A percentile compares a stretch with the other conserved stretches of the same genome.
Conservation (phyloP, 129 eudicot genomes). For the Apium graveolens region DNA sequence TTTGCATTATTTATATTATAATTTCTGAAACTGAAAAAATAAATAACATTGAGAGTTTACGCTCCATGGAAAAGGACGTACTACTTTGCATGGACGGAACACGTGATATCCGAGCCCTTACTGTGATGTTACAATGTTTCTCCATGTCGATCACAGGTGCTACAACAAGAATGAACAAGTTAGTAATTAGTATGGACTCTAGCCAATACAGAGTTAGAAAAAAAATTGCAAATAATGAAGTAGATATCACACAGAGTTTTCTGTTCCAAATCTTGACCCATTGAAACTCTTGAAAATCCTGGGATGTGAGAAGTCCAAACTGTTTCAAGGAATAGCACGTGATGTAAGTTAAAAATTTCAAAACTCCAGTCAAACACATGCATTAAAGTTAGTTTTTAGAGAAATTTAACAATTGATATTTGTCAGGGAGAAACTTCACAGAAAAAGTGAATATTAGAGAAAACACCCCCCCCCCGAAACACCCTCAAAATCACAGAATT, state of each 20-base stretch:
- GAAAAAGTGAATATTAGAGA: background rate
- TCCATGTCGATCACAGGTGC: conserved; percentile 84
- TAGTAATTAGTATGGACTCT: conserved; percentile 9
- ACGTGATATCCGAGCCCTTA: conserved; percentile 76
- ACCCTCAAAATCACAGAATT: too few relatives aligned
- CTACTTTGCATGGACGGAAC: conserved; percentile 51
- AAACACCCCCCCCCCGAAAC: too few relatives aligned
- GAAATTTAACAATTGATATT: background rate
- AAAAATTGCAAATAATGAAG: background rate
- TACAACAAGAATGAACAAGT: conserved; percentile 35
- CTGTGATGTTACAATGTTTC: conserved; percentile 82
- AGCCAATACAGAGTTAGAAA: background rate
- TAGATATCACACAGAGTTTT: conserved; percentile 48
- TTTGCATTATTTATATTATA: background rate
- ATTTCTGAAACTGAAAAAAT: background rate
- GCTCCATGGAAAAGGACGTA: conserved; percentile 19
- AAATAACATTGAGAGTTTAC: background rate
- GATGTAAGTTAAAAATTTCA: conserved; percentile 12
- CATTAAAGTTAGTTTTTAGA: background rate
- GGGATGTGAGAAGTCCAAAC: conserved; percentile 93
- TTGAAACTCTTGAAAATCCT: conserved; percentile 85
- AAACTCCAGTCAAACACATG: background rate
- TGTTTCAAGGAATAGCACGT: conserved; percentile 18
- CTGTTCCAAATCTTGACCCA: conserved; percentile 76
- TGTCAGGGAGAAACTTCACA: background rate